Evolutionary conservation across 441 rosid genomes (phyloP).

Genomic region (Capsella rubella): DNA sequence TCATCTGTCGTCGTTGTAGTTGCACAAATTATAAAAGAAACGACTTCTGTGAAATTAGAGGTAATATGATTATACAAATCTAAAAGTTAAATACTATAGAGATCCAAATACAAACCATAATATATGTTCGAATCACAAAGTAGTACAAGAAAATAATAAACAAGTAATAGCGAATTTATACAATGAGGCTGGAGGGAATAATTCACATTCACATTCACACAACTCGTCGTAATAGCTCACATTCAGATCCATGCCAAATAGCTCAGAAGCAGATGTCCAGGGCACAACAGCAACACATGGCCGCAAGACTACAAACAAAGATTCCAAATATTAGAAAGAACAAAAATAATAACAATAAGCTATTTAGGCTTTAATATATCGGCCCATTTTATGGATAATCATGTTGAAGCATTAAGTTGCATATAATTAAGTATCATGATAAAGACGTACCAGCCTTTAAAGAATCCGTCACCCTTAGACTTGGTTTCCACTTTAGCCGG

Average conservation of each 20-base stretch:
- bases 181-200: conserved; percentile 10
- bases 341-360: neutral
- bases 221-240: neutral
- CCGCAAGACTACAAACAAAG: conserved; percentile 43
- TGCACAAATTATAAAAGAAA: neutral
- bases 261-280: conserved; percentile 41
- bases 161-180: neutral
- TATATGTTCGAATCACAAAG: conserved; percentile 3
- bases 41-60: neutral
- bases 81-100: neutral
- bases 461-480: conserved; percentile 78
- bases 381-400: neutral
- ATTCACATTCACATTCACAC: conserved; percentile 32
- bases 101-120: neutral
- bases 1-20: neutral
- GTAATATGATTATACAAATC: neutral
- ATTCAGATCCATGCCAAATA: neutral
- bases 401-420: neutral
- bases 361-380: neutral
- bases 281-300: conserved; percentile 48
- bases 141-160: conserved; percentile 18
- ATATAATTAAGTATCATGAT: neutral
- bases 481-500: conserved; percentile 55
- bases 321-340: neutral
- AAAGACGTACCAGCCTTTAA: conserved; percentile 67